Conservation (phyloP, 164 flowering plant genomes). For the Vitis rupestris region DNA sequence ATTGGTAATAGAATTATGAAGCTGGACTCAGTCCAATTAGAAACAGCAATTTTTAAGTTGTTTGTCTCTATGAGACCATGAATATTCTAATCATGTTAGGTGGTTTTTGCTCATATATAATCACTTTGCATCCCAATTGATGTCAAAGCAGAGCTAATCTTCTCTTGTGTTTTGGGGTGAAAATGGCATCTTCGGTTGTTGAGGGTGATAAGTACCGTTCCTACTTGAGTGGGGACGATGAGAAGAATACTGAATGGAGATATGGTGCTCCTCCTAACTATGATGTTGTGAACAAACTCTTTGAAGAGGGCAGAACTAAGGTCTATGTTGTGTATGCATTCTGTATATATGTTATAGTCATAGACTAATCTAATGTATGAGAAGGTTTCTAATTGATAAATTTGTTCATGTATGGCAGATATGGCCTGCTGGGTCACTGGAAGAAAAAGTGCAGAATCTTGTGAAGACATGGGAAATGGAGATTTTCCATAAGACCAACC, state of each 20-base stretch:
- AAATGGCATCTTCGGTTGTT: slow-evolving; percentile 22
- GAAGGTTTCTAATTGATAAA: too few species aligned
- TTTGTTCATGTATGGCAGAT: background rate
- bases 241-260: slow-evolving; percentile 9
- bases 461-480: slow-evolving; percentile 38
- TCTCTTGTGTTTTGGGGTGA: background rate
- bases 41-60: too few species aligned
- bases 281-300: slow-evolving; percentile 39
- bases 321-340: slow-evolving; percentile 9
- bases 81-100: background rate
- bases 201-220: slow-evolving; percentile 41
- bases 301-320: slow-evolving; percentile 52
- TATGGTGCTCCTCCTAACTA: slow-evolving; percentile 13
- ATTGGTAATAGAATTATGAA: too few species aligned
- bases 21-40: too few species aligned
- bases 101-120: background rate
- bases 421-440: slow-evolving; percentile 28
- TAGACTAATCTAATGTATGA: too few species aligned
- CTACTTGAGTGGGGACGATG: background rate
- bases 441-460: slow-evolving; percentile 26
- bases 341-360: background rate
- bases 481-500: slow-evolving; percentile 18
- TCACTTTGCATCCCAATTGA: background rate
- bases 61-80: too few species aligned
- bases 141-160: background rate